Percentiles rank a stretch among this genome's conserved stretches.
Evolutionary conservation across 352 stramenopile genomes (phyloP).

Genomic region (Thalassiosira sp.): DNA sequence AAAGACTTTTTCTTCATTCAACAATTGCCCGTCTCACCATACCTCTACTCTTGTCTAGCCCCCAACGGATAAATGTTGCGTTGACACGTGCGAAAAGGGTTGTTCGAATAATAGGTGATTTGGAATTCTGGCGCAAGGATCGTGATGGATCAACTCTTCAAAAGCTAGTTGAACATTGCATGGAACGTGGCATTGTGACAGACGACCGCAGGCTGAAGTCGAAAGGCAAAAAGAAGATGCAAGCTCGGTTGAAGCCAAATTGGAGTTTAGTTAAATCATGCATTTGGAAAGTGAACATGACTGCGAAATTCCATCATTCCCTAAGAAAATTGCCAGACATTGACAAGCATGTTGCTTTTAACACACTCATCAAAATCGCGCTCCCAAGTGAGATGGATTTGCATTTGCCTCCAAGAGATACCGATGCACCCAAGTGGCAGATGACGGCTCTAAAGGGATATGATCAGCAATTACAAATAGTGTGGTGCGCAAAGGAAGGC

Average conservation of each 20-base stretch:
- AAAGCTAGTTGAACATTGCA: constrained; percentile 28
- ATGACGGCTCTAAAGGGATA: constrained; percentile 28
- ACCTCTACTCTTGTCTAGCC: not conserved
- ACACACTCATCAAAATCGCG: constrained; percentile 19
- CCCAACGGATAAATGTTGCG: constrained; percentile 47
- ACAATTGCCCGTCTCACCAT: not conserved
- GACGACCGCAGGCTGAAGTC: not conserved
- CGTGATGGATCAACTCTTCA: not conserved
- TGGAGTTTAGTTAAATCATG: constrained; percentile 1
- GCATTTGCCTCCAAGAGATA: constrained; percentile 10
- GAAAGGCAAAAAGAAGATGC: constrained; percentile 15
- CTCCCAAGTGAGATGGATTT: not conserved
- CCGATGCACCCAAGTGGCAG: constrained; percentile 26
- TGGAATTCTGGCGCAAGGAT: constrained; percentile 25
- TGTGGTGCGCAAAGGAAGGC: constrained; percentile 34
- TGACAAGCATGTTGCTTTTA: constrained; percentile 35
- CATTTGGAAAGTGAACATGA: constrained; percentile 37
- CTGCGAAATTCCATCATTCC: constrained; percentile 38
- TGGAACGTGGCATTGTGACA: not conserved
- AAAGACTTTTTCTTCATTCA: not conserved
- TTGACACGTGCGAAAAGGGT: constrained; percentile 37
- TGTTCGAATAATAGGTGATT: constrained; percentile 39
- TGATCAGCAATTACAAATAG: constrained; percentile 10
- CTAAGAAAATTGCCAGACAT: constrained; percentile 23
- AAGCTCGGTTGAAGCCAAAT: constrained; percentile 26